phyloP scores from a whole-genome alignment of 495 filamentous ascomycete species.

The Xylaria flabelliformis region DNA sequence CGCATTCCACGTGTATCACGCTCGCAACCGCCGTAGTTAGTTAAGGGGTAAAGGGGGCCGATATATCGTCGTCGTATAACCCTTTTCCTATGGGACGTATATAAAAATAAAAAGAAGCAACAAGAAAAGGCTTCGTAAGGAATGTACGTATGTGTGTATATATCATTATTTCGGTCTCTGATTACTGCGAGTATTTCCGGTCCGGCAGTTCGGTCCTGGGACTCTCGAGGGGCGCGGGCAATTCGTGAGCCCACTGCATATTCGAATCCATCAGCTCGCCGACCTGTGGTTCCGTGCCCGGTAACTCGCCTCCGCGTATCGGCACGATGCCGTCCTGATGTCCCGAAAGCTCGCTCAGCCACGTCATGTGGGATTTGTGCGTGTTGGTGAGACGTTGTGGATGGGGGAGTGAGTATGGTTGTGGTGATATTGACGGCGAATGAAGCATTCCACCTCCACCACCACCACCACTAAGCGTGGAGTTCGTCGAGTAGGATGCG shows the following conservation, averaged over 20 bases:
- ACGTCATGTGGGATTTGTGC: slow-evolving; percentile 21
- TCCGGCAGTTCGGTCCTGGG: slow-evolving; percentile 38
- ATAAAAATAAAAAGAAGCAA: slow-evolving; percentile 10
- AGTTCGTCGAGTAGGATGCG: slow-evolving; percentile 32
- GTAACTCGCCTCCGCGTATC: slow-evolving; percentile 10
- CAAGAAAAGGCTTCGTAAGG: slow-evolving; percentile 11
- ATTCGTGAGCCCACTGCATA: slow-evolving; percentile 37
- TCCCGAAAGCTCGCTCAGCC: slow-evolving; percentile 36
- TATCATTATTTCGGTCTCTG: not conserved
- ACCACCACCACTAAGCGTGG: slow-evolving; percentile 26
- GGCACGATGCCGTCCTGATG: slow-evolving; percentile 23
- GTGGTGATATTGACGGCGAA: slow-evolving; percentile 10
- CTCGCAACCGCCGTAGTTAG: slow-evolving; percentile 1
- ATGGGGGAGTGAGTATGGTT: not conserved
- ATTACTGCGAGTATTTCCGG: slow-evolving; percentile 29
- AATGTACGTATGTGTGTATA: not conserved
- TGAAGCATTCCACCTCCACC: slow-evolving; percentile 14
- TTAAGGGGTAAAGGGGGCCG: not conserved
- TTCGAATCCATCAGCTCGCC: slow-evolving; percentile 34
- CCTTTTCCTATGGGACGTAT: slow-evolving; percentile 5
- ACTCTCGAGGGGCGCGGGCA: slow-evolving; percentile 36
- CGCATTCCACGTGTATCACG: slow-evolving; percentile 18
- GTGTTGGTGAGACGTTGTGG: slow-evolving; percentile 6
- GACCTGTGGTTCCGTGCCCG: not conserved
- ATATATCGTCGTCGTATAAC: not conserved